Evolutionary conservation across 1,139 yeast species (phyloP).

Genomic region (Hansenula lynferdii): DNA sequence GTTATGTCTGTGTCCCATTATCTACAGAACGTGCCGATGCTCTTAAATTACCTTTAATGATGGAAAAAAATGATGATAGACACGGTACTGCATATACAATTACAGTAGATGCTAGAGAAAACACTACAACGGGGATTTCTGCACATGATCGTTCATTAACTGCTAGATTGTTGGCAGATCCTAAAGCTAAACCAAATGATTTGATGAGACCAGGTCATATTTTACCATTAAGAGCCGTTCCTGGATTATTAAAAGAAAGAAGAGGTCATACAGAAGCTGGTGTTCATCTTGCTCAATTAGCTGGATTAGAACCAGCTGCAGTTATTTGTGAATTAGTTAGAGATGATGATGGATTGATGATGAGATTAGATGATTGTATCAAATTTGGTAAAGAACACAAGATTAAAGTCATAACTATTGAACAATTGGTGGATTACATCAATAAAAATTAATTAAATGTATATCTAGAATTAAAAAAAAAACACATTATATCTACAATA

Average conservation of each 20-base stretch:
- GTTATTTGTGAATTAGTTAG: constrained; percentile 92
- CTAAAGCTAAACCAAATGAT: constrained; percentile 50
- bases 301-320: constrained; percentile 82
- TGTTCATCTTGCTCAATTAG: constrained; percentile 75
- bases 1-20: constrained; percentile 92
- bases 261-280: constrained; percentile 99
- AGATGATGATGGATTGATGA: constrained; percentile 94
- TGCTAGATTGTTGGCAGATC: constrained; percentile 63
- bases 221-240: constrained; percentile 86
- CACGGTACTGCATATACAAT: constrained; percentile 97
- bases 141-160: constrained; percentile 94
- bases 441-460: constrained; percentile 5
- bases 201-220: constrained; percentile 93
- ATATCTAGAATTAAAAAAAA: not conserved
- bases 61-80: constrained; percentile 49
- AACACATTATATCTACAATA: not conserved
- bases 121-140: constrained; percentile 97
- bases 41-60: constrained; percentile 77
- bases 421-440: constrained; percentile 62
- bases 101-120: constrained; percentile 77
- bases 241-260: constrained; percentile 76
- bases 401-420: constrained; percentile 76
- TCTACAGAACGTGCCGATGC: constrained; percentile 73
- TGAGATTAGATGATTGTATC: constrained; percentile 84
- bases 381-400: constrained; percentile 58